Conservation (phyloP, 2,329 filamentous ascomycete species). For the Colletotrichum agaves region DNA sequence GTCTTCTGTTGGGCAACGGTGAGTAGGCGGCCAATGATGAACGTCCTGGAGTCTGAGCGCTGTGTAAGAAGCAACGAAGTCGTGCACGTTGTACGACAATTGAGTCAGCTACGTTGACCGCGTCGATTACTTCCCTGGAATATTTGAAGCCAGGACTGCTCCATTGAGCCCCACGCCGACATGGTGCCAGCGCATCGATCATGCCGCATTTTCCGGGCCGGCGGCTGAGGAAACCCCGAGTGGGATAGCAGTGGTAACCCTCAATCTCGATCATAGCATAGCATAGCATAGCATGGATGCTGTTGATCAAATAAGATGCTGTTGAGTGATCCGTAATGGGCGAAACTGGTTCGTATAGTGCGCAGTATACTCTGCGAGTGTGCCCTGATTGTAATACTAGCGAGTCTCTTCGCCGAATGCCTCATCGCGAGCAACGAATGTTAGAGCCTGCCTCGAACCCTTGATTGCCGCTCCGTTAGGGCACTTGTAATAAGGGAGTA, state of each 20-base stretch:
- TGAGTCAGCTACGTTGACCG: not conserved
- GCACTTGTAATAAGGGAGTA: not conserved
- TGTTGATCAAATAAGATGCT: constrained; percentile 13
- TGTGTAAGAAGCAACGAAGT: constrained; percentile 23
- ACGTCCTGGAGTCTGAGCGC: not conserved
- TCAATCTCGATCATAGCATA: not conserved
- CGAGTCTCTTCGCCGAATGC: not conserved
- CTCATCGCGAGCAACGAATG: not conserved
- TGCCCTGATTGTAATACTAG: constrained; percentile 14
- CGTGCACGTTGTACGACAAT: not conserved
- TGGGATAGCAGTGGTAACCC: not conserved
- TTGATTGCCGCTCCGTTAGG: not conserved
- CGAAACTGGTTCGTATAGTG: not conserved
- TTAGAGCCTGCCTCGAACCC: not conserved
- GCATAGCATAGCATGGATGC: not conserved
- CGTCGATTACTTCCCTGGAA: too few relatives aligned
- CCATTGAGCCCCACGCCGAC: not conserved
- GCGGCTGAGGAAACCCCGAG: not conserved
- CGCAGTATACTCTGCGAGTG: not conserved
- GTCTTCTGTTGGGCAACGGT: not conserved
- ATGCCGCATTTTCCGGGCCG: not conserved
- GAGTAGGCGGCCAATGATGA: not conserved
- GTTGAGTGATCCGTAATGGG: constrained; percentile 3
- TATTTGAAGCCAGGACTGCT: not conserved
- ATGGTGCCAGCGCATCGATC: constrained; percentile 26